These are phyloP conservation scores for Trametes punicea DNA, from an alignment of 768 basidiomycete genomes.

Conservation along the genomic window DNA sequence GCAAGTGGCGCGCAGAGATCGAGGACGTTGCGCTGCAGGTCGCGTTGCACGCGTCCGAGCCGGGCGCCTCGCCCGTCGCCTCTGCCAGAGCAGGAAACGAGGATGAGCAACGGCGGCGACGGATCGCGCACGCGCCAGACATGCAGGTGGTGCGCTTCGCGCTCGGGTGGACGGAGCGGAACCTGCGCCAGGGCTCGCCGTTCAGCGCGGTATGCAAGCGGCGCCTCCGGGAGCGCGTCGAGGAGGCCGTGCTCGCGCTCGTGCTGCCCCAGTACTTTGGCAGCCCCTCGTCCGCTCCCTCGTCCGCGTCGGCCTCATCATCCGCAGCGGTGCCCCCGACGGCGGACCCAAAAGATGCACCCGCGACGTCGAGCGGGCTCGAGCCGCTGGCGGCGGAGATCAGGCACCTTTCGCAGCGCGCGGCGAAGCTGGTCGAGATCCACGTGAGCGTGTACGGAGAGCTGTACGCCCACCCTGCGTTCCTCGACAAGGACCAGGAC, in stretches of 20 bases:
- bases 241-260: constrained; percentile 21
- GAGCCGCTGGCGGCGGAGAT: constrained; percentile 72
- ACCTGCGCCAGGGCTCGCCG: constrained; percentile 59
- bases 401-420: constrained; percentile 61
- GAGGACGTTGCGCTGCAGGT: constrained; percentile 74
- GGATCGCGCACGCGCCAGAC: constrained; percentile 38
- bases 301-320: constrained; percentile 15
- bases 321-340: constrained; percentile 10
- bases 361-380: constrained; percentile 53
- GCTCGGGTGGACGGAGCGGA: constrained; percentile 65
- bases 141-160: constrained; percentile 55
- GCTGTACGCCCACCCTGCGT: constrained; percentile 71
- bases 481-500: constrained; percentile 30
- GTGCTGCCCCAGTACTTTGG: constrained; percentile 26
- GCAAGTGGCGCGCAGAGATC: constrained; percentile 50
- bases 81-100: constrained; percentile 14
- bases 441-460: constrained; percentile 74
- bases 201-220: constrained; percentile 59
- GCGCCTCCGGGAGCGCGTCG: constrained; percentile 40
- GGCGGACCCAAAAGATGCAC: constrained; percentile 15
- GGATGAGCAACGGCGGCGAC: constrained; percentile 14
- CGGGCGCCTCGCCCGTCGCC: constrained; percentile 18
- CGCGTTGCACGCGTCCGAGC: constrained; percentile 61
- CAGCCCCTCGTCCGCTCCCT: constrained; percentile 27
- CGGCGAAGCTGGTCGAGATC: constrained; percentile 68